phyloP scores from a whole-genome alignment of 2,329 filamentous ascomycete genomes.

The Ophiostoma himal-ulmi region DNA sequence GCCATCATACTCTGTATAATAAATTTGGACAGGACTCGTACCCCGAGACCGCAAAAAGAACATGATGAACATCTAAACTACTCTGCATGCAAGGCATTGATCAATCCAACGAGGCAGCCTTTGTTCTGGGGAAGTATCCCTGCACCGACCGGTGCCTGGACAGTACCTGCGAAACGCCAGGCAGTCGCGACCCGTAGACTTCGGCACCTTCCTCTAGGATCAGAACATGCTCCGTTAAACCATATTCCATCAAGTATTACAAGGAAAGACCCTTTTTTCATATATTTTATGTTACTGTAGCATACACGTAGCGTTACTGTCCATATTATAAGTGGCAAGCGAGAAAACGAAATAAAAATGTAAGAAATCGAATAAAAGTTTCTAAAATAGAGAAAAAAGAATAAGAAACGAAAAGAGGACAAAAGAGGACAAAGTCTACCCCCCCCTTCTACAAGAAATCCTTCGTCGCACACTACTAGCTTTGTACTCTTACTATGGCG shows the following conservation, averaged over 20 bases:
- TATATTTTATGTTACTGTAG: not conserved
- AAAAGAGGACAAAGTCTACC: slow-evolving; percentile 2
- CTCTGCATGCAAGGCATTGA: not conserved
- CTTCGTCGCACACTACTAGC: slow-evolving; percentile 15
- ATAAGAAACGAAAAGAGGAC: not conserved
- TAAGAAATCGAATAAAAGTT: not conserved
- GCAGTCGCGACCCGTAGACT: not conserved
- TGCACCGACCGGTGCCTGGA: slow-evolving; percentile 1
- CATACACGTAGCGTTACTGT: not conserved
- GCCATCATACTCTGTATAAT: not conserved
- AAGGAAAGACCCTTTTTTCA: not conserved
- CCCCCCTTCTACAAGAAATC: slow-evolving; percentile 14
- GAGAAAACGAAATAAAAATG: not conserved
- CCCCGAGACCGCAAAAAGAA: not conserved
- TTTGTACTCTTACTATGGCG: slow-evolving; percentile 17
- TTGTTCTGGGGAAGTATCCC: not conserved
- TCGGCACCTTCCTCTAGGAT: not conserved
- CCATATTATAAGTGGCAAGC: not conserved
- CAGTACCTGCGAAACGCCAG: not conserved
- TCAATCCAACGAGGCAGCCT: not conserved
- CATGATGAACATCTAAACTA: not conserved
- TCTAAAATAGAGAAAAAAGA: not conserved
- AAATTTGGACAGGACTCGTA: not conserved
- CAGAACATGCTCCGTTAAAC: not conserved
- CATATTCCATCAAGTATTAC: not conserved